Evolutionary conservation across 129 eudicot species (phyloP), one percentile per base, ranked within the genome.

Genomic region (Flaveria trinervia): DNA sequence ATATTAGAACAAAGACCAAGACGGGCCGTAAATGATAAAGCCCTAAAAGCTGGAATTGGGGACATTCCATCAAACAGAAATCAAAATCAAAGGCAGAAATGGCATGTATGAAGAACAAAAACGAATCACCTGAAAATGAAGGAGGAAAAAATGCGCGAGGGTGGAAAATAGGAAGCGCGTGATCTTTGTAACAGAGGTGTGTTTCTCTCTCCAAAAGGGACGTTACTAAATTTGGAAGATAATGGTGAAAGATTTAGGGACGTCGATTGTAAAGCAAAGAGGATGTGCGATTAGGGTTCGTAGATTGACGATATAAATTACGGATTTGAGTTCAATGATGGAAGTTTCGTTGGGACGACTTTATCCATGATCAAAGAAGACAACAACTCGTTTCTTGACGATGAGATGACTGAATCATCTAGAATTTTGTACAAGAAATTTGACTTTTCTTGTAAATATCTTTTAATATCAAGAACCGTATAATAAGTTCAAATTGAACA

Each of bases 111-210:
- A 36, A 36, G 0, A 59, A 46, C 14, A 16, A 7, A 41, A 12
- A 22, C 0, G 43, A 70, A 61, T 71, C 45, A 79, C 83, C 83
- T 72, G 78, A 71, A 72, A 72, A 79, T 79, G 83, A 52, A 70
- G 83, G 83, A 79, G 83, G 80, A 77, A 77, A 75, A 73, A 68
- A 68, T 67, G 81, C 28, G 50, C 23, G 83, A 72, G 77, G 83
- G 73, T 79, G 1, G 73, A 73, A 79, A 79, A 50, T 72, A 65
- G 62, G 73, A 62, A 72, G 78, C 73, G 78, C 65, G 66, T 79
- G 78, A 79, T 79, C 9, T 79, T 71, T 79, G 78, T 79, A 79
- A 70, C n/a, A 49, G 51, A 9, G 44, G 7, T 8, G 50, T 56
- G 49, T 56, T 26, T 70, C 76, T 78, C 70, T 56, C 69, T 68